Conservation (phyloP, 345 rosid species). For the Dipteronia sinensis region DNA sequence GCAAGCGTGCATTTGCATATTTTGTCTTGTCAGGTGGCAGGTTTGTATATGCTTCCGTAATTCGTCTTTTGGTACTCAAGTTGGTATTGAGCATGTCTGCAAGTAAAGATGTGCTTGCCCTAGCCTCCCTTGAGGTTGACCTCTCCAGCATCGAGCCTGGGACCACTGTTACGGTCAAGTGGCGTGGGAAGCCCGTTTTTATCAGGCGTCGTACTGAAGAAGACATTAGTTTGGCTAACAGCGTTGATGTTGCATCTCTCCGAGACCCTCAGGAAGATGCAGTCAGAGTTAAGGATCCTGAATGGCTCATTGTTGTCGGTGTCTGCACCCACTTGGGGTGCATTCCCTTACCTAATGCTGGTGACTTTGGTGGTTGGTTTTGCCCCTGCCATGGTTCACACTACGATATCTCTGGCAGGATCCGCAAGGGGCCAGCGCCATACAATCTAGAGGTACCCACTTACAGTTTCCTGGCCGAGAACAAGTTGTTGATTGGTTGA, state of each 20-base stretch:
- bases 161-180: constrained; percentile 61
- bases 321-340: constrained; percentile 72
- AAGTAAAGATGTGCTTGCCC: constrained; percentile 65
- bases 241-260: constrained; percentile 52
- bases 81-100: constrained; percentile 73
- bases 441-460: constrained; percentile 64
- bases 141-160: constrained; percentile 61
- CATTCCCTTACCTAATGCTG: constrained; percentile 67
- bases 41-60: constrained; percentile 63
- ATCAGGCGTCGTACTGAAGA: constrained; percentile 65
- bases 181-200: constrained; percentile 73
- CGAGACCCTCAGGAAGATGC: constrained; percentile 65
- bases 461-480: constrained; percentile 56
- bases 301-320: constrained; percentile 65
- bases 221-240: constrained; percentile 57
- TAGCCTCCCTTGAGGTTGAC: constrained; percentile 71
- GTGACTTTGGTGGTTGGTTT: constrained; percentile 70
- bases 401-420: constrained; percentile 66
- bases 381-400: constrained; percentile 73
- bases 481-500: constrained; percentile 55
- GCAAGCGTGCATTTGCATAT: constrained; percentile 72
- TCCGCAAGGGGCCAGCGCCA: constrained; percentile 69
- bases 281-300: constrained; percentile 57
- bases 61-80: constrained; percentile 64
- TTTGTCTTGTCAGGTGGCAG: constrained; percentile 64